These are phyloP conservation scores for Elsinoe necatrix DNA, from an alignment of 2,329 filamentous ascomycete species.

Conservation along the genomic window DNA sequence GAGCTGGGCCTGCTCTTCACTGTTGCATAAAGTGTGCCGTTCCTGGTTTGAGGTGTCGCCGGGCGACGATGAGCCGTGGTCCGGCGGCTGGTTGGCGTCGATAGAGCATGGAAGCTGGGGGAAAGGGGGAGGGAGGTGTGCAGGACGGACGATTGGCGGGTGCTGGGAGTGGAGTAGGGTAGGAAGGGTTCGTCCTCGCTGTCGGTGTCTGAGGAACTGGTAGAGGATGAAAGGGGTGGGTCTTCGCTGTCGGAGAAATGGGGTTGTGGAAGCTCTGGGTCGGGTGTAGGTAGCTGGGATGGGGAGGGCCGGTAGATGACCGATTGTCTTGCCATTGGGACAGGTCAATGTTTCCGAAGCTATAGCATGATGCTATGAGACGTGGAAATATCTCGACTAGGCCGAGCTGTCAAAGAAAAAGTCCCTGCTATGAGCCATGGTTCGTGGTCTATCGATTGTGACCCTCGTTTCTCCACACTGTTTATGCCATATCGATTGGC, in stretches of 20 bases:
- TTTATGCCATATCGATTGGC: not conserved
- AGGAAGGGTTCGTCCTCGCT: not conserved
- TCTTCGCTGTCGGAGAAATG: not conserved
- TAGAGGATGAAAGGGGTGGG: not conserved
- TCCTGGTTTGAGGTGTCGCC: not conserved
- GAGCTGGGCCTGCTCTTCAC: not conserved
- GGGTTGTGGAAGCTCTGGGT: not conserved
- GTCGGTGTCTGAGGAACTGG: not conserved
- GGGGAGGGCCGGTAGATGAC: not conserved
- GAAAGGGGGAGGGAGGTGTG: not conserved
- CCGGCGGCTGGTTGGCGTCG: not conserved
- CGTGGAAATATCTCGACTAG: not conserved
- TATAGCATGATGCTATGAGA: not conserved
- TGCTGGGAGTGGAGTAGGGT: not conserved
- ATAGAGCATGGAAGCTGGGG: not conserved
- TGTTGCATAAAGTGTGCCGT: not conserved
- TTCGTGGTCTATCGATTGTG: not conserved
- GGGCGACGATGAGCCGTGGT: not conserved
- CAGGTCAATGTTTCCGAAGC: not conserved
- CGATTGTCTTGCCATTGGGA: conserved; percentile 1
- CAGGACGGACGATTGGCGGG: not conserved
- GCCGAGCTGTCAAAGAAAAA: not conserved
- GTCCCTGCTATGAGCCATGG: not conserved
- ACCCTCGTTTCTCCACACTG: not conserved
- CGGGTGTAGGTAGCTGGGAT: not conserved